Percentiles rank a stretch among this genome's conserved stretches.
Conservation (phyloP, 495 filamentous ascomycete species). For the Schizothecium vesticola region DNA sequence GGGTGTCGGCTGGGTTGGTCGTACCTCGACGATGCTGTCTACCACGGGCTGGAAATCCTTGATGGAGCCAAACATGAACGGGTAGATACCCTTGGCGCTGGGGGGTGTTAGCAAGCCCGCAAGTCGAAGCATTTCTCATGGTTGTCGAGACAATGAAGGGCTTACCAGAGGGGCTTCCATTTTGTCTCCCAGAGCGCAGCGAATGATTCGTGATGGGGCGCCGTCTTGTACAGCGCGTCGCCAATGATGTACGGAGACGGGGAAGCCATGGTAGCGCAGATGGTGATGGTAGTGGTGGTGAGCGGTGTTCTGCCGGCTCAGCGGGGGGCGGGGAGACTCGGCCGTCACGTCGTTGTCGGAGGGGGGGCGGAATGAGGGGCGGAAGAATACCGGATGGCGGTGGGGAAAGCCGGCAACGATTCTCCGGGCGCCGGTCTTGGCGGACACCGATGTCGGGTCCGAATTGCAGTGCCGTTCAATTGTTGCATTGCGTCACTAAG, state of each 20-base stretch:
- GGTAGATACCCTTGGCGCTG: constrained; percentile 57
- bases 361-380: neutral
- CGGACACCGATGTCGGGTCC: neutral
- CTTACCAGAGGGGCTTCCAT: constrained; percentile 58
- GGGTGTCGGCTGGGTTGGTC: neutral
- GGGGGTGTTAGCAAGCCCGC: neutral
- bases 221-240: constrained; percentile 15
- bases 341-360: neutral
- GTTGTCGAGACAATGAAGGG: neutral
- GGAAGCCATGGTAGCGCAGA: neutral
- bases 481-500: neutral
- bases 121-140: neutral
- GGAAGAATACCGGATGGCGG: neutral
- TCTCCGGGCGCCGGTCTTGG: neutral
- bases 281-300: neutral
- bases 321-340: neutral
- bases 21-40: constrained; percentile 49
- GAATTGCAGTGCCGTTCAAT: neutral
- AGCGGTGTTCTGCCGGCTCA: neutral
- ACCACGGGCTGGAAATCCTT: constrained; percentile 66
- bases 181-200: constrained; percentile 68
- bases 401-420: neutral
- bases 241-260: constrained; percentile 13
- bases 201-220: constrained; percentile 58
- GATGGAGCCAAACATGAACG: constrained; percentile 61